Evolutionary conservation across 306 rosid species (phyloP).

Genomic region (Benincasa hispida): DNA sequence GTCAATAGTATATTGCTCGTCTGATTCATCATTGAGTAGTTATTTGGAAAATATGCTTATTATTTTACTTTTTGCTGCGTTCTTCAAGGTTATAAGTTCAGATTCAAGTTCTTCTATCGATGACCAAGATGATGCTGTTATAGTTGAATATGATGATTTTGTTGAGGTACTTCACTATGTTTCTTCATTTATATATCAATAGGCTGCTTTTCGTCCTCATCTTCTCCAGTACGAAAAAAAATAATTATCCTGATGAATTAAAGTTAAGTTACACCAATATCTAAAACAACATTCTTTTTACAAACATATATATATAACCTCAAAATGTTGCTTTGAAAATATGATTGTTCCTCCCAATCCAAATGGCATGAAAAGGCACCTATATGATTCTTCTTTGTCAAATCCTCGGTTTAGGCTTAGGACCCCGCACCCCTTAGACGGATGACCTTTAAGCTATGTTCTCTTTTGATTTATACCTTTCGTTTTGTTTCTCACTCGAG

Average conservation of each 20-base stretch:
- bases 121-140: slow-evolving; percentile 42
- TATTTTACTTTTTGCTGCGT: slow-evolving; percentile 4
- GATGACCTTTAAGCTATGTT: too few relatives aligned
- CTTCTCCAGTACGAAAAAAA: neutral
- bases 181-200: neutral
- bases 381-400: too few relatives aligned
- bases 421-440: too few relatives aligned
- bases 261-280: neutral
- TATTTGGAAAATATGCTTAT: neutral
- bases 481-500: too few relatives aligned
- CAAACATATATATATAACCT: too few relatives aligned
- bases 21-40: neutral
- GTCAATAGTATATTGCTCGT: neutral
- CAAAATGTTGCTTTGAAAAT: neutral
- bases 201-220: neutral
- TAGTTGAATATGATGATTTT: slow-evolving; percentile 61
- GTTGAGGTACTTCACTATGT: slow-evolving; percentile 38
- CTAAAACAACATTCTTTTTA: too few relatives aligned
- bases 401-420: too few relatives aligned
- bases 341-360: neutral
- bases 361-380: neutral
- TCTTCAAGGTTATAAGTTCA: slow-evolving; percentile 45
- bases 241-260: neutral
- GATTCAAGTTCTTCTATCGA: slow-evolving; percentile 44
- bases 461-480: too few relatives aligned